These are phyloP conservation scores for Scleroderma citrinum DNA, from an alignment of 768 basidiomycete species.

Conservation along the genomic window DNA sequence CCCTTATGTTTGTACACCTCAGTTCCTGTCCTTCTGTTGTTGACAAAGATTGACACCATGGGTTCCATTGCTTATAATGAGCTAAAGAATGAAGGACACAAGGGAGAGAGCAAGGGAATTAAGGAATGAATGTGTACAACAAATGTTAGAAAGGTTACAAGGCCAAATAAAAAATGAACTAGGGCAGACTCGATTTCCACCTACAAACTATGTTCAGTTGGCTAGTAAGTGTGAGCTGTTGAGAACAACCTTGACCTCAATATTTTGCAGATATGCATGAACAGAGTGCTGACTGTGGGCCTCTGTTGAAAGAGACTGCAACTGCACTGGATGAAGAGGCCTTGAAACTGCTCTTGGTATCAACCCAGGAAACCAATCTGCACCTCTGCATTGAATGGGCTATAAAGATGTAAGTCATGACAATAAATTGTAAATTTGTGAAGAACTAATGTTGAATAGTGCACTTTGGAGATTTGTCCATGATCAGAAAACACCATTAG, in stretches of 20 bases:
- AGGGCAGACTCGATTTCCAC: not conserved
- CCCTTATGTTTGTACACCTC: not conserved
- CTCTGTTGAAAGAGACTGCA: not conserved
- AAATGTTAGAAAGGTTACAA: not conserved
- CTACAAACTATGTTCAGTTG: not conserved
- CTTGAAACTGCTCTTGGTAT: not conserved
- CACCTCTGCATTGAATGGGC: not conserved
- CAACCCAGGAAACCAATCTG: not conserved
- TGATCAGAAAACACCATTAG: too few species aligned
- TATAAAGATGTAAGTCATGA: not conserved
- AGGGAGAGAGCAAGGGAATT: constrained; percentile 3
- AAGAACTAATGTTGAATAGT: not conserved
- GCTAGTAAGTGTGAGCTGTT: not conserved
- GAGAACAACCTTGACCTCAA: not conserved
- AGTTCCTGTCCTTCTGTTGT: constrained; percentile 36
- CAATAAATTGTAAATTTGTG: not conserved
- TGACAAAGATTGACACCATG: constrained; percentile 34
- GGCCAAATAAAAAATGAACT: not conserved
- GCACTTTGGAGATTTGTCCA: not conserved
- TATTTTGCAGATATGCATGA: not conserved
- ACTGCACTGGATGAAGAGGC: not conserved
- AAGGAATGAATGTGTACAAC: constrained; percentile 10
- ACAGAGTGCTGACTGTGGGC: not conserved
- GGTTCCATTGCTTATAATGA: constrained; percentile 14
- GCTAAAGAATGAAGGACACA: constrained; percentile 7